Evolutionary conservation across 257 asterid species (phyloP).

Genomic region (Cordia subcordata): DNA sequence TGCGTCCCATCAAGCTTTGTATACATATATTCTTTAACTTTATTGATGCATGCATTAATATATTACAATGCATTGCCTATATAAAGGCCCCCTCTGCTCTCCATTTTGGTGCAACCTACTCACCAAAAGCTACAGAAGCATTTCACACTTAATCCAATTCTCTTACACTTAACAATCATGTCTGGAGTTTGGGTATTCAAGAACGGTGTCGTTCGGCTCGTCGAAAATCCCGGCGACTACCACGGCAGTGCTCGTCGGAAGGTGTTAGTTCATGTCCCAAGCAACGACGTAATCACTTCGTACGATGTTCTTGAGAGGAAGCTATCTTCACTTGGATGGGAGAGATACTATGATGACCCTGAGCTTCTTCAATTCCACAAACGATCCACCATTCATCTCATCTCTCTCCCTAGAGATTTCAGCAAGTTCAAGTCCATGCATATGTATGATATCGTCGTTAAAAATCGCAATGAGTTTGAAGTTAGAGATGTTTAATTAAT

Average conservation of each 20-base stretch:
- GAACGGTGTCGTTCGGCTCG: constrained; percentile 35
- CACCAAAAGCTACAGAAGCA: not conserved
- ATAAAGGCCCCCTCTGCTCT: not conserved
- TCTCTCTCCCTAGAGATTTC: constrained; percentile 46
- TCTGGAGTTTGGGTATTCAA: constrained; percentile 47
- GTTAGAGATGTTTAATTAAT: constrained; percentile 31
- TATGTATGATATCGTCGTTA: constrained; percentile 40
- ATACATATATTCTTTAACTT: too few species aligned
- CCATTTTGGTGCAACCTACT: not conserved
- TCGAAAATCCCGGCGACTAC: constrained; percentile 32
- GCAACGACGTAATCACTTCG: constrained; percentile 32
- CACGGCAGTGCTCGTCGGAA: constrained; percentile 25
- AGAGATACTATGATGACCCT: constrained; percentile 46
- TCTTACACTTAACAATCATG: constrained; percentile 12
- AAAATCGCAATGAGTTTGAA: constrained; percentile 33
- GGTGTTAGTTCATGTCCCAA: constrained; percentile 29
- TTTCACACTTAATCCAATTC: not conserved
- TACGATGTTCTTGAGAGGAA: constrained; percentile 33
- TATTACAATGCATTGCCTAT: too few species aligned
- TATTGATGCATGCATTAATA: too few species aligned
- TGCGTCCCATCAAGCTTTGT: too few species aligned
- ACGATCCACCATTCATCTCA: constrained; percentile 42
- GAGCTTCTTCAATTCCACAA: constrained; percentile 45
- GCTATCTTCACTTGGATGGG: constrained; percentile 37
- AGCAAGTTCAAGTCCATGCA: constrained; percentile 41